Base-by-base conservation (phyloP, 2,329 filamentous ascomycete species). In the Botrytis tulipae region DNA sequence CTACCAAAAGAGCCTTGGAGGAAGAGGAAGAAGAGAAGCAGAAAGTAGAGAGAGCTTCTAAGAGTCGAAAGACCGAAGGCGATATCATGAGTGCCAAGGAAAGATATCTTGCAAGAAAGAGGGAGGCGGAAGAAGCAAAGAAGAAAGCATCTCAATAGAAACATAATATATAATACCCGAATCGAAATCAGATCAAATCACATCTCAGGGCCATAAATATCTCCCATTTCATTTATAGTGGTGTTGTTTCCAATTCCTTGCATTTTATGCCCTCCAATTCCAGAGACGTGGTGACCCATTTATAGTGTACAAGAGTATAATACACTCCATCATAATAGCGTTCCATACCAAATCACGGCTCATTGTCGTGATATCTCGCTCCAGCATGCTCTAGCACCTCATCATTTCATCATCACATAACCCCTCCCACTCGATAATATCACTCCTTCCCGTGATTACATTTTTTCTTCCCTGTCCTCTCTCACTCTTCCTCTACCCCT, bases 21-120 rank as follows among this genome's bases (percentile, higher is more conserved):
- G 88, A 91, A 75, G 92, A 91, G 66, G 88, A 91, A 73, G 89
- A 92, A 78, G 87, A 89, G 77, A 84, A 84, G 76, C 86, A 88
- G 75, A 85, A 86, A 80, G 79, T 91, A 32, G 90, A 93, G 82
- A 86, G 89, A 73, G 87, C 88, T 25, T 84, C 88, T 51, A 96
- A 95, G 87, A 92, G 90, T 77, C 87, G 89, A 78, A 96, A 96
- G 87, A 95, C 93, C 1, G 89, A 90, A 67, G 84, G 85, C 29
- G 93, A 95, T 69, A 92, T 95, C 75, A 91, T 88, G 79, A 92
- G 91, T 79, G 93, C 93, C 1, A 93, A 90, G 82, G 93, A 95
- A 83, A 86, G 93, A 77, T 96, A 95, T 82, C 84, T 96, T 72
- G 91, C 92, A 72, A 86, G 93, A 80, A 95, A 95, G 84, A 86